These are phyloP conservation scores for Diddensiella santjacobensis DNA, from an alignment of 805 yeast species.

Conservation along the genomic window DNA sequence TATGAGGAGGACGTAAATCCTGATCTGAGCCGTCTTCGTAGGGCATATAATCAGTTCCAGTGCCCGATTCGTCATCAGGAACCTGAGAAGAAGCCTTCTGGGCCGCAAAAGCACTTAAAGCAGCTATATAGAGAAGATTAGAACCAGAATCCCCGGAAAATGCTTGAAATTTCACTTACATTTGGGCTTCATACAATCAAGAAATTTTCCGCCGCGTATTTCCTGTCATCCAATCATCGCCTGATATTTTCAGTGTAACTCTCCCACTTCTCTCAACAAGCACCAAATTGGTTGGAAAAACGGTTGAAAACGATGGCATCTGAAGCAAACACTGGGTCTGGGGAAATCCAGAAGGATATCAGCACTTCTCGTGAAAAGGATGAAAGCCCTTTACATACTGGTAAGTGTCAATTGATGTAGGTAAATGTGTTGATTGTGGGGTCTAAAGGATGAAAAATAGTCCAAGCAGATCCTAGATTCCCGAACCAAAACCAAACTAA, in stretches of 20 bases:
- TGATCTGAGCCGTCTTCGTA: neutral
- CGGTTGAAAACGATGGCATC: no score
- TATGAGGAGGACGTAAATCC: neutral
- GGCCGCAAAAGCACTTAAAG: constrained; percentile 1
- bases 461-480: constrained; percentile 41
- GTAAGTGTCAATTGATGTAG: constrained; percentile 23
- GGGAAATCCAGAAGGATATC: constrained; percentile 7
- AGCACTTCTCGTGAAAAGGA: neutral
- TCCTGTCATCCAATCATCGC: constrained; percentile 5
- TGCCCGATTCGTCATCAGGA: neutral
- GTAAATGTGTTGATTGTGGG: no score
- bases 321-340: constrained; percentile 8
- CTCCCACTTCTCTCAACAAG: no score
- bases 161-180: no score
- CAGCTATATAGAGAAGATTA: no score
- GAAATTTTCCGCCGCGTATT: neutral
- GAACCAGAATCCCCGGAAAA: no score
- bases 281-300: no score
- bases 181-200: neutral
- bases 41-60: neutral
- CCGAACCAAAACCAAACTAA: constrained; percentile 97
- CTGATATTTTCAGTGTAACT: neutral
- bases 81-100: neutral
- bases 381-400: constrained; percentile 18
- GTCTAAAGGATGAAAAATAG: constrained; percentile 7